These are phyloP conservation scores for Pelargonium nanum DNA, from an alignment of 345 rosid species.

Conservation along the genomic window DNA sequence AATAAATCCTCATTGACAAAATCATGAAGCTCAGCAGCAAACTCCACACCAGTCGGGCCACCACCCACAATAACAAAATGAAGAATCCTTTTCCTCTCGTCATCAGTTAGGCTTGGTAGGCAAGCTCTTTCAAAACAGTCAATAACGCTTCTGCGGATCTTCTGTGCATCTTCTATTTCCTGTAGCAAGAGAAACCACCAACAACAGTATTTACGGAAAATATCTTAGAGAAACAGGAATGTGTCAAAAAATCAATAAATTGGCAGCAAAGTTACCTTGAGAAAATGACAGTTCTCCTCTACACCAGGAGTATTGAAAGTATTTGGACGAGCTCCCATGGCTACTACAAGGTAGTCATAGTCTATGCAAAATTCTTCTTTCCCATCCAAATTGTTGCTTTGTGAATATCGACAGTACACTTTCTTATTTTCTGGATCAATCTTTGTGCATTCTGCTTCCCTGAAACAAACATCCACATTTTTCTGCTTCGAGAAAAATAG, in stretches of 20 bases:
- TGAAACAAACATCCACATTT: background rate
- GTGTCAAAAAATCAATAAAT: background rate
- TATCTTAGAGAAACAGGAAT: background rate
- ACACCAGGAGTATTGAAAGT: conserved; percentile 94
- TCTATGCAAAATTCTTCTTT: conserved; percentile 53
- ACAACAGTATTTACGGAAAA: background rate
- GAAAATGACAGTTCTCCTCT: conserved; percentile 83
- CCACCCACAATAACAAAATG: conserved; percentile 97
- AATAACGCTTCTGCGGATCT: conserved; percentile 64
- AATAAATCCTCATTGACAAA: conserved; percentile 62
- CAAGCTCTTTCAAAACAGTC: conserved; percentile 87
- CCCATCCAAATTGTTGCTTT: conserved; percentile 41
- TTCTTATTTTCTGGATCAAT: conserved; percentile 61
- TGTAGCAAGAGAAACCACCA: conserved; percentile 14
- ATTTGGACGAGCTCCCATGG: conserved; percentile 89
- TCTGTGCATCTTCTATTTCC: conserved; percentile 97
- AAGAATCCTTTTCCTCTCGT: conserved; percentile 61
- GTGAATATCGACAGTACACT: conserved; percentile 48
- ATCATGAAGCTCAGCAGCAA: conserved; percentile 97
- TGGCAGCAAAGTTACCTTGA: conserved; percentile 41
- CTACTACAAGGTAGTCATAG: conserved; percentile 77
- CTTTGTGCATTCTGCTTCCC: conserved; percentile 81
- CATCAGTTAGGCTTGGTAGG: conserved; percentile 79
- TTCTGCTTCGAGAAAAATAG: background rate
- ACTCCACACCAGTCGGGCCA: conserved; percentile 98